phyloP scores from a whole-genome alignment of 805 yeast species.

The Saccharomycopsis fermentans region DNA sequence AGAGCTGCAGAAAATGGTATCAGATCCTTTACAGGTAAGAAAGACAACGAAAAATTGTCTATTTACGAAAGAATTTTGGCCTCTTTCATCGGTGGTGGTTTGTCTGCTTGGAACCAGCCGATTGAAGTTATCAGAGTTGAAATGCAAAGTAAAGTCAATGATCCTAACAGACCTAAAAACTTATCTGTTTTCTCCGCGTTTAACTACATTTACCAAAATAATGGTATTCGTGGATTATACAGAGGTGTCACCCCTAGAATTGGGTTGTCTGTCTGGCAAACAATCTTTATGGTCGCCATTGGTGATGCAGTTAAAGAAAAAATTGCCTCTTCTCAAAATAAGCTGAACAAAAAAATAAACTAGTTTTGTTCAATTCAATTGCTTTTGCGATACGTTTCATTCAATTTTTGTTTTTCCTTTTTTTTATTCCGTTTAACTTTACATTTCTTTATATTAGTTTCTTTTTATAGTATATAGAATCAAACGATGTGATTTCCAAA shows the following conservation, averaged over 20 bases:
- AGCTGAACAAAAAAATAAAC: neutral
- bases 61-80: constrained; percentile 78
- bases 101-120: constrained; percentile 98
- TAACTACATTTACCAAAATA: constrained; percentile 70
- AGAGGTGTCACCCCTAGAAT: constrained; percentile 96
- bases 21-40: constrained; percentile 51
- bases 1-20: constrained; percentile 85
- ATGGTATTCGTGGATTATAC: constrained; percentile 84
- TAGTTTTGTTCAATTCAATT: neutral
- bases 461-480: too few species aligned
- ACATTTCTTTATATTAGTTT: too few species aligned
- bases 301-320: constrained; percentile 82
- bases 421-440: too few species aligned
- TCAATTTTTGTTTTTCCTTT: neutral
- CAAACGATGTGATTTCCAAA: too few species aligned
- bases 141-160: constrained; percentile 91
- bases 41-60: constrained; percentile 48
- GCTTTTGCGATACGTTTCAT: neutral
- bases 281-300: constrained; percentile 95
- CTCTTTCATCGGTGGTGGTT: constrained; percentile 91
- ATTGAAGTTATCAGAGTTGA: constrained; percentile 96
- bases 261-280: constrained; percentile 96
- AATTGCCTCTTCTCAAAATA: constrained; percentile 10
- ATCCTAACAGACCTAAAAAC: constrained; percentile 93
- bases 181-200: constrained; percentile 68